Percentiles rank a stretch among this genome's conserved stretches.
These are phyloP conservation scores for Dalbergia oliveri DNA, from an alignment of 306 rosid species.

Conservation along the genomic window DNA sequence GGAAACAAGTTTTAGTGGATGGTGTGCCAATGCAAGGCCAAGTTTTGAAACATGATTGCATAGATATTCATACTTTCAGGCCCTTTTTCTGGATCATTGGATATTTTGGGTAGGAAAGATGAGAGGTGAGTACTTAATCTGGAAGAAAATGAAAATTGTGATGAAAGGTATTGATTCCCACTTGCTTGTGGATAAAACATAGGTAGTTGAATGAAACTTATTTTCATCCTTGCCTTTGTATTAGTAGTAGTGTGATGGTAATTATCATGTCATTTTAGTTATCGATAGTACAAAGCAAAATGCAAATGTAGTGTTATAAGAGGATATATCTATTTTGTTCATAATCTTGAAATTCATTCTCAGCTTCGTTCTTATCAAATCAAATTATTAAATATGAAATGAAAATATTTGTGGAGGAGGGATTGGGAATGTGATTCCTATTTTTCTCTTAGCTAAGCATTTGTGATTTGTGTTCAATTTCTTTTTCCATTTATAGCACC, in stretches of 20 bases:
- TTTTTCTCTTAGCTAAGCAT: neutral
- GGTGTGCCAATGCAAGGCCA: neutral
- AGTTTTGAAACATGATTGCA: neutral
- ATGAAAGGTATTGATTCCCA: conserved; percentile 21
- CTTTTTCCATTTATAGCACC: neutral
- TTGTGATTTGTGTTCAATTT: neutral
- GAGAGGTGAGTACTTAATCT: conserved; percentile 12
- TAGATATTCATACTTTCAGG: neutral
- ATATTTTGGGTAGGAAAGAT: conserved; percentile 17
- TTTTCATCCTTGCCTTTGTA: conserved; percentile 15
- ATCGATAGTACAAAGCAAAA: conserved; percentile 28
- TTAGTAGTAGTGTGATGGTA: conserved; percentile 22
- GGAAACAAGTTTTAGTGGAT: neutral
- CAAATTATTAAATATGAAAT: conserved; percentile 27
- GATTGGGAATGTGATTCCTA: neutral
- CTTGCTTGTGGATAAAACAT: conserved; percentile 45
- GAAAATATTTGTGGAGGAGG: conserved; percentile 25
- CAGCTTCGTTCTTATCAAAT: conserved; percentile 6
- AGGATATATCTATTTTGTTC: conserved; percentile 6
- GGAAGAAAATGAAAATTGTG: conserved; percentile 33
- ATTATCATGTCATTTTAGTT: conserved; percentile 38
- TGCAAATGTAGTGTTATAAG: conserved; percentile 21
- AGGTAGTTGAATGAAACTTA: conserved; percentile 1
- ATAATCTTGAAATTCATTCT: conserved; percentile 37
- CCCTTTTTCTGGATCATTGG: neutral